These are phyloP conservation scores for Ceratobasidium sp. DNA, from an alignment of 1,284 basidiomycete species.

Conservation along the genomic window DNA sequence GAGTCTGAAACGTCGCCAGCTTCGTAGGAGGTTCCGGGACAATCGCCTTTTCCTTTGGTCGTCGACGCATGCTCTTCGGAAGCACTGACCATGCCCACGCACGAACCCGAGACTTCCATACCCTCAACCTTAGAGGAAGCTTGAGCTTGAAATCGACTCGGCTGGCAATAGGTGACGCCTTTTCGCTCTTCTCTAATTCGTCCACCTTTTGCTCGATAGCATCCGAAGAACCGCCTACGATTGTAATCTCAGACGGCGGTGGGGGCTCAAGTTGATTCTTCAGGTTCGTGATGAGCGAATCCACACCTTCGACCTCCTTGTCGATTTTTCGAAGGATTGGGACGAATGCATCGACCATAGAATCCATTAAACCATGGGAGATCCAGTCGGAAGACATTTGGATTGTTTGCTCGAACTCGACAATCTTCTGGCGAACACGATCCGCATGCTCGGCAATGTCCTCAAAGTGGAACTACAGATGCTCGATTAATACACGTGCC, in stretches of 20 bases:
- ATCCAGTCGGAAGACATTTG: slow-evolving; percentile 91
- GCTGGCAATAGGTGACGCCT: background rate
- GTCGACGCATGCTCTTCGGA: slow-evolving; percentile 10
- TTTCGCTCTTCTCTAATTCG: slow-evolving; percentile 26
- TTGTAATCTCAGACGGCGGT: slow-evolving; percentile 33
- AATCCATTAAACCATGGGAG: slow-evolving; percentile 92
- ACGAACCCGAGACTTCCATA: slow-evolving; percentile 3
- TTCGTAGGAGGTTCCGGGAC: slow-evolving; percentile 23
- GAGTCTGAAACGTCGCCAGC: slow-evolving; percentile 56
- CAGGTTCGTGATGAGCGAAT: slow-evolving; percentile 71
- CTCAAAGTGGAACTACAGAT: slow-evolving; percentile 87
- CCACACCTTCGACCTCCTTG: slow-evolving; percentile 83
- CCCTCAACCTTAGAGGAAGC: background rate
- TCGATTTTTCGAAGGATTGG: slow-evolving; percentile 88
- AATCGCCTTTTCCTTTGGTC: slow-evolving; percentile 6
- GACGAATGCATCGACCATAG: slow-evolving; percentile 94
- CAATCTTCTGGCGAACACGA: slow-evolving; percentile 79
- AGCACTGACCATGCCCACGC: background rate
- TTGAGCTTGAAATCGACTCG: slow-evolving; percentile 1
- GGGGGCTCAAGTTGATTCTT: slow-evolving; percentile 48
- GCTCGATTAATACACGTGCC: background rate
- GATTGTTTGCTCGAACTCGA: slow-evolving; percentile 69
- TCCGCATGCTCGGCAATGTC: slow-evolving; percentile 90
- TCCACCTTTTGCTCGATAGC: slow-evolving; percentile 18
- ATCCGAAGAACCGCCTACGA: slow-evolving; percentile 33